Evolutionary conservation across 2,329 filamentous ascomycete species (phyloP).

Genomic region (Nigrospora oryzae): DNA sequence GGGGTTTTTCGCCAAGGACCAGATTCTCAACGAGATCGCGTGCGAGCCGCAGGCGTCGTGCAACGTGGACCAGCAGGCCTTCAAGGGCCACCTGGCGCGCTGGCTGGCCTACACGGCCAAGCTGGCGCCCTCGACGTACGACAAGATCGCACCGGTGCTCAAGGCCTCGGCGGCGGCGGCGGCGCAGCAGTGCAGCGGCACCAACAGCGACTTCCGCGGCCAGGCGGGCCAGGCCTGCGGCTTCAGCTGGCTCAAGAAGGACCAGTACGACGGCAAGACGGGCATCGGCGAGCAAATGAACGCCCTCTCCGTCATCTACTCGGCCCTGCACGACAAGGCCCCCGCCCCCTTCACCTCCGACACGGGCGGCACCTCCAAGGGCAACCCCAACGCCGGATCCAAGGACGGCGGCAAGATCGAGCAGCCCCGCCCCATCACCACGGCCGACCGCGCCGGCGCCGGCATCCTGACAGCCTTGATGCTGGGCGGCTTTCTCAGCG

Average conservation of each 20-base stretch:
- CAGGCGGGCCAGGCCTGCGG: conserved; percentile 37
- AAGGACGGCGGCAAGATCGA: conserved; percentile 12
- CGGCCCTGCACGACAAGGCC: conserved; percentile 26
- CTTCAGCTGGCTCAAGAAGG: conserved; percentile 37
- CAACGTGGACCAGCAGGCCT: conserved; percentile 25
- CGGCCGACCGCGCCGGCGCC: conserved; percentile 18
- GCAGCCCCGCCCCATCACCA: conserved; percentile 13
- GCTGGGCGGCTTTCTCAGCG: conserved; percentile 5
- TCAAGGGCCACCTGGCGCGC: conserved; percentile 36
- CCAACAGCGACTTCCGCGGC: conserved; percentile 8
- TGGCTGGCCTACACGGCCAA: conserved; percentile 31
- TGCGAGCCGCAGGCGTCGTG: conserved; percentile 32
- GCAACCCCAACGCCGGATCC: conserved; percentile 14
- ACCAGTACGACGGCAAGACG: conserved; percentile 36
- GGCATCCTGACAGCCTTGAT: conserved; percentile 15
- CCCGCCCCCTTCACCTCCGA: conserved; percentile 8
- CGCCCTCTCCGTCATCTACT: conserved; percentile 41
- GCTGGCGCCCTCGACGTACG: conserved; percentile 14
- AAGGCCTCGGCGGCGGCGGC: conserved; percentile 29
- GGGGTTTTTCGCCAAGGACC: conserved; percentile 32
- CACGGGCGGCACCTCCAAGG: conserved; percentile 15
- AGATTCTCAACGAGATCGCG: conserved; percentile 43
- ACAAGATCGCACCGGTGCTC: conserved; percentile 15
- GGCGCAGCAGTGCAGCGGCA: conserved; percentile 14
- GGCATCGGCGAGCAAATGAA: conserved; percentile 49